Conservation (phyloP, 2,329 filamentous ascomycete genomes). For the Scopulariopsis brevicaulis region DNA sequence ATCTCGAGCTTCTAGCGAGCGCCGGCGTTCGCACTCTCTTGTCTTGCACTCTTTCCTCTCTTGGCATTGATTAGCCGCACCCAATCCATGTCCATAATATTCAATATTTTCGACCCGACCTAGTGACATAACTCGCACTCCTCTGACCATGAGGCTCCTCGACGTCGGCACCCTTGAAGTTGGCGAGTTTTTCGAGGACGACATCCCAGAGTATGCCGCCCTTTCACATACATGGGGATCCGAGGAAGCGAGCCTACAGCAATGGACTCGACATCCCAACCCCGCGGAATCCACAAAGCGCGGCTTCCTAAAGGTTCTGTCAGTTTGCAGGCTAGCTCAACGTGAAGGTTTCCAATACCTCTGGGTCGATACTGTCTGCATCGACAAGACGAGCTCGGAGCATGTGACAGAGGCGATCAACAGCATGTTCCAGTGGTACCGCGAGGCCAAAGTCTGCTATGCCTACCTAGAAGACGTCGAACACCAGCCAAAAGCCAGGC, state of each 20-base stretch:
- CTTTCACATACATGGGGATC: neutral
- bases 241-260: neutral
- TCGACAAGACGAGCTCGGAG: neutral
- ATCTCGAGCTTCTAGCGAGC: no score
- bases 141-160: no score
- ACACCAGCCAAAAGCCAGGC: neutral
- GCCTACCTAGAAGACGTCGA: neutral
- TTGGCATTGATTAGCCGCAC: no score
- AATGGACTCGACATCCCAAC: neutral
- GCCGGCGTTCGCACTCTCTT: no score
- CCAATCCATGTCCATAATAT: no score
- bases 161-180: no score
- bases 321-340: neutral
- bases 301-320: neutral
- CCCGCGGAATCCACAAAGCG: neutral
- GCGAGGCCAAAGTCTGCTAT: neutral
- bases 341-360: neutral
- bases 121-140: no score
- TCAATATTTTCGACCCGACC: no score
- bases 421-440: slow-evolving; percentile 9
- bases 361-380: neutral
- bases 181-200: neutral
- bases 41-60: no score
- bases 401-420: slow-evolving; percentile 14
- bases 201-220: neutral